Base-by-base conservation (phyloP, 129 eudicot species). In the Lonicera japonica region DNA sequence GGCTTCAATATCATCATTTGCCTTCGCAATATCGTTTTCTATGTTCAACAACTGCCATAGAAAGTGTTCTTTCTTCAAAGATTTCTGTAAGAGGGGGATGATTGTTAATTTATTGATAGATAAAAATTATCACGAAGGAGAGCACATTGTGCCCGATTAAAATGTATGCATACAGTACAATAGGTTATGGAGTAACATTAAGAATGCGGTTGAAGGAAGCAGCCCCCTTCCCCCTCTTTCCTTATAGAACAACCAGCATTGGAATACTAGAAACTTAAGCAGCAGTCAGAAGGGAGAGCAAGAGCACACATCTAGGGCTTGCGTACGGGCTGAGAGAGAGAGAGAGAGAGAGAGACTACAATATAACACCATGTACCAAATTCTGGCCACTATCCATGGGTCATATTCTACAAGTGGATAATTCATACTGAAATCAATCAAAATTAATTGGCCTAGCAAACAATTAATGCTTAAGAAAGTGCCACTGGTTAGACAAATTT, bases 21-120 rank as follows among this genome's bases (percentile, higher is more conserved):
- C 87, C 69, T 85, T 88, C 43, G 81, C 82, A 66, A 79, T 75
- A 63, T 94, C 99, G 19, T 78, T 88, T 74, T 88, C 84, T 64
- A 94, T 80, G 80, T 78, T 88, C 29, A 70, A 85, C 21, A 94
- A 64, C 73, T 94, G 95, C 99, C 99, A 94, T 54, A 94, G 73
- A 75, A 67, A 88, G 79, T 94, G 92, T 68, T 94, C 96, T 68
- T 74, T 83, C 95, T 94, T 94, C 79, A 85, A 71, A 24, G 83
- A 67, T 85, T 80, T 94, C 99, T 94, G 92, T 75, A 75, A 29
- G 9, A 69, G 38, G 52, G 55, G 47, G 23, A 47, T 20, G 52
- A 23, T 54, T 21, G 15, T 54, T 20, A 14, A 54, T 54, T 4
- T 20, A 20, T 3, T 8, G 60, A 55, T 34, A 55, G 36, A 55